A percentile compares a stretch with the other conserved stretches of the same genome.
Evolutionary conservation across 495 filamentous ascomycete genomes (phyloP).

Genomic region (Apiosordaria backusii): DNA sequence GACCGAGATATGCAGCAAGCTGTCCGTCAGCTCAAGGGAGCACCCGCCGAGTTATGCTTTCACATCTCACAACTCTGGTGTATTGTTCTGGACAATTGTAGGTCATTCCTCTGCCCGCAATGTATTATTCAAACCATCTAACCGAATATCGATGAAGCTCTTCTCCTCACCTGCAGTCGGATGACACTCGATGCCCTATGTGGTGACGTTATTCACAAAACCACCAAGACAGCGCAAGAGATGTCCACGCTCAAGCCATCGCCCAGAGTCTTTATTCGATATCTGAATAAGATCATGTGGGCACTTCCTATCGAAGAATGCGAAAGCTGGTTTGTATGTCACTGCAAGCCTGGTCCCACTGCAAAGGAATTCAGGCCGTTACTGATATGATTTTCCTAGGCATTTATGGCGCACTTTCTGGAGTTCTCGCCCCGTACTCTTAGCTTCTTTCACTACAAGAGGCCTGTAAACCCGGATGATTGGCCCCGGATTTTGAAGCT

Average conservation of each 20-base stretch:
- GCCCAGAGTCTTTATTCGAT: slow-evolving; percentile 11
- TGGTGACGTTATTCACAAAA: slow-evolving; percentile 17
- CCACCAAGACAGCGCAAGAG: not conserved
- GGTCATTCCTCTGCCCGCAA: not conserved
- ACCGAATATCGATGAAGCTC: slow-evolving; percentile 1
- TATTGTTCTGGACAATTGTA: slow-evolving; percentile 37
- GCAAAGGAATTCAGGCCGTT: too few species aligned
- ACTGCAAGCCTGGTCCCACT: too few species aligned
- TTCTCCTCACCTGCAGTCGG: slow-evolving; percentile 29
- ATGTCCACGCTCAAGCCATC: not conserved
- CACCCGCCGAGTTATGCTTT: slow-evolving; percentile 32
- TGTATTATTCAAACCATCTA: not conserved
- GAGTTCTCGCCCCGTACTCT: slow-evolving; percentile 34
- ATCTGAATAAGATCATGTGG: slow-evolving; percentile 16
- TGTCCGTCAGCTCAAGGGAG: slow-evolving; percentile 30
- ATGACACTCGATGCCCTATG: slow-evolving; percentile 21
- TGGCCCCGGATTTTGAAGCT: slow-evolving; percentile 32
- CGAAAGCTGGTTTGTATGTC: slow-evolving; percentile 37
- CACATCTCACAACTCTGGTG: slow-evolving; percentile 42
- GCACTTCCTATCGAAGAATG: slow-evolving; percentile 29
- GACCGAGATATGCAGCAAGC: slow-evolving; percentile 41
- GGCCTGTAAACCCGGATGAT: slow-evolving; percentile 19
- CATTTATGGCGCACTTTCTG: slow-evolving; percentile 35
- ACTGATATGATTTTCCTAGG: slow-evolving; percentile 5
- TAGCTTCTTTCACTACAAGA: slow-evolving; percentile 24